Conservation (phyloP, 176 grass and related monocot genomes). For the Raddia distichophylla region DNA sequence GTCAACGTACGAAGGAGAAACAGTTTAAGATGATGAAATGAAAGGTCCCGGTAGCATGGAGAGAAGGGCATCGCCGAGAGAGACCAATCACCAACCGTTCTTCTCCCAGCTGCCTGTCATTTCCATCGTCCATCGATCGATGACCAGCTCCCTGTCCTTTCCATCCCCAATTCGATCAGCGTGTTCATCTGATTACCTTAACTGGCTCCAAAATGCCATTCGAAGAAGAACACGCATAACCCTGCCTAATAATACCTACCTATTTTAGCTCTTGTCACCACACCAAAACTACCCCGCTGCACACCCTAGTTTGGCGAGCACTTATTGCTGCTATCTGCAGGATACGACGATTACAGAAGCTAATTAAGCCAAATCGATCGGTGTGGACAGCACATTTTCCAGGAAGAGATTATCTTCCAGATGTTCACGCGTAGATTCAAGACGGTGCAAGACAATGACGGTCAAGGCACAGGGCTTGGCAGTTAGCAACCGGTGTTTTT, state of each 20-base stretch:
- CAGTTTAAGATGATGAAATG: too few relatives aligned
- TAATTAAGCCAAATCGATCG: conserved; percentile 8
- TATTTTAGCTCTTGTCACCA: neutral
- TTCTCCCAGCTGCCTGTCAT: too few relatives aligned
- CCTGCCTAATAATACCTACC: neutral
- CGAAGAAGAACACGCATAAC: neutral
- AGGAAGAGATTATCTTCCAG: neutral
- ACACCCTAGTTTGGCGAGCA: neutral
- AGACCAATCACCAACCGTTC: neutral
- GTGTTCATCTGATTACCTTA: neutral
- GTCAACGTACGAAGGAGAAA: too few relatives aligned
- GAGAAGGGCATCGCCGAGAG: too few relatives aligned
- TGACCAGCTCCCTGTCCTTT: neutral
- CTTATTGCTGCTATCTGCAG: neutral
- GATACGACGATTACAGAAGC: neutral
- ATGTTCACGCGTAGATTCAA: neutral
- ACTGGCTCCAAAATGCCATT: neutral
- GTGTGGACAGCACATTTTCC: neutral
- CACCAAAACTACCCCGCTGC: neutral
- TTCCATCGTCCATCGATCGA: neutral
- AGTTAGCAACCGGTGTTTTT: neutral
- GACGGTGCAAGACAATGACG: neutral
- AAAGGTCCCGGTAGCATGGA: too few relatives aligned
- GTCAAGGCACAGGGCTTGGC: too few relatives aligned
- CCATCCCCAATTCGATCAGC: too few relatives aligned